A percentile compares a stretch with the other conserved stretches of the same genome.
Evolutionary conservation across 2,329 filamentous ascomycete species (phyloP).

Genomic region (Aspergillus jensenii): DNA sequence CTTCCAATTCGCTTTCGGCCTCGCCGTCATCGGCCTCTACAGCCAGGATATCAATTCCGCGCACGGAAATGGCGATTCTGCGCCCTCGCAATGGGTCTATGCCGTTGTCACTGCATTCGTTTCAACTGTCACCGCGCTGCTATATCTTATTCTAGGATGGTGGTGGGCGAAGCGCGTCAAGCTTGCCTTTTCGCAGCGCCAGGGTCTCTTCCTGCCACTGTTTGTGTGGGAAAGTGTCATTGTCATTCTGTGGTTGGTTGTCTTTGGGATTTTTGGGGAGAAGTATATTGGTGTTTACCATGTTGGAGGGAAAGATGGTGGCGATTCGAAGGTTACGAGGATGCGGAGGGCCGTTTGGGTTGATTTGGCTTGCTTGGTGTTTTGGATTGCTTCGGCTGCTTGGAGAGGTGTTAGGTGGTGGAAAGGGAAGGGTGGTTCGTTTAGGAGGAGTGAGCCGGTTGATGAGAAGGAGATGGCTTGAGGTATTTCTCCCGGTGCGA

Average conservation of each 20-base stretch:
- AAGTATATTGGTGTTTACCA: constrained; percentile 64
- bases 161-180: constrained; percentile 20
- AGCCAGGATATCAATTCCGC: constrained; percentile 59
- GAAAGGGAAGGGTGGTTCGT: constrained; percentile 19
- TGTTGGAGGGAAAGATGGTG: constrained; percentile 4
- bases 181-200: constrained; percentile 32
- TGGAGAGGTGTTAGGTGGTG: constrained; percentile 39
- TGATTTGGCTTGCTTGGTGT: constrained; percentile 69
- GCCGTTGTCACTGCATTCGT: constrained; percentile 69
- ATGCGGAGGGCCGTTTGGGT: constrained; percentile 91
- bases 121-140: constrained; percentile 61
- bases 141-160: constrained; percentile 65
- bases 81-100: constrained; percentile 75
- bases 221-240: constrained; percentile 71
- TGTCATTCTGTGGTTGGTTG: constrained; percentile 74
- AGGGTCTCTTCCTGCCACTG: constrained; percentile 33
- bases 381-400: constrained; percentile 69
- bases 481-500: neutral
- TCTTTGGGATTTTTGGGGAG: constrained; percentile 81
- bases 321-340: constrained; percentile 51
- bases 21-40: constrained; percentile 78
- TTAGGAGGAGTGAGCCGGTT: constrained; percentile 1
- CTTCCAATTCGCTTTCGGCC: constrained; percentile 71
- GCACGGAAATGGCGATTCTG: constrained; percentile 49
- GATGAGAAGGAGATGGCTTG: constrained; percentile 23